phyloP scores from a whole-genome alignment of 148 eudicot genomes.

The Fallopia convolvulus region DNA sequence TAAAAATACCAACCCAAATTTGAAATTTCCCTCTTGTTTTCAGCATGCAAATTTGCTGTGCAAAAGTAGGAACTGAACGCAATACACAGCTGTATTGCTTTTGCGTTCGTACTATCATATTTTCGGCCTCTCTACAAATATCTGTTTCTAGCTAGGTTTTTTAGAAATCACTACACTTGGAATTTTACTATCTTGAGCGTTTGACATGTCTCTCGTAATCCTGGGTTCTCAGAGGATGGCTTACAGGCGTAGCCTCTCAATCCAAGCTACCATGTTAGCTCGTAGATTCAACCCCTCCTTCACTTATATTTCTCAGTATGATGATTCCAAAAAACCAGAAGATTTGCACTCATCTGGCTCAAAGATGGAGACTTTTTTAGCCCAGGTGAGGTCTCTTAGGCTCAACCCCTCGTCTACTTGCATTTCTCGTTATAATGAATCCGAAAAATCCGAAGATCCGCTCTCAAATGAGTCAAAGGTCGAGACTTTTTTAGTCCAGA shows the following conservation, averaged over 20 bases:
- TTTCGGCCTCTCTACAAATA: too few relatives aligned
- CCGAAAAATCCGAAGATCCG: background rate
- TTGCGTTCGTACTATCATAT: too few relatives aligned
- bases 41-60: too few relatives aligned
- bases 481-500: conserved; percentile 17
- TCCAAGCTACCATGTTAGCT: conserved; percentile 45
- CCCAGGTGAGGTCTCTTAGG: conserved; percentile 27
- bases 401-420: conserved; percentile 34
- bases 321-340: conserved; percentile 14
- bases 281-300: conserved; percentile 39
- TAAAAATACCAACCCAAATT: too few relatives aligned
- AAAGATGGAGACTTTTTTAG: conserved; percentile 10
- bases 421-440: conserved; percentile 32
- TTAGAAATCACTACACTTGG: too few relatives aligned
- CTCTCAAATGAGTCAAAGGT: conserved; percentile 6
- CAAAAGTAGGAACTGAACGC: too few relatives aligned
- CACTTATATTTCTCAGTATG: conserved; percentile 32
- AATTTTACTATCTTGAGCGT: too few relatives aligned
- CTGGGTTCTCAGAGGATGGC: conserved; percentile 37
- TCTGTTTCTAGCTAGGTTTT: too few relatives aligned
- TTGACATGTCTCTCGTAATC: background rate
- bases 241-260: conserved; percentile 49
- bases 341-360: background rate
- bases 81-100: too few relatives aligned
- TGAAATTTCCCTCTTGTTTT: too few relatives aligned